A percentile compares a stretch with the other conserved stretches of the same genome.
Conservation (phyloP, 345 rosid genomes). For the Turnera subulata region DNA sequence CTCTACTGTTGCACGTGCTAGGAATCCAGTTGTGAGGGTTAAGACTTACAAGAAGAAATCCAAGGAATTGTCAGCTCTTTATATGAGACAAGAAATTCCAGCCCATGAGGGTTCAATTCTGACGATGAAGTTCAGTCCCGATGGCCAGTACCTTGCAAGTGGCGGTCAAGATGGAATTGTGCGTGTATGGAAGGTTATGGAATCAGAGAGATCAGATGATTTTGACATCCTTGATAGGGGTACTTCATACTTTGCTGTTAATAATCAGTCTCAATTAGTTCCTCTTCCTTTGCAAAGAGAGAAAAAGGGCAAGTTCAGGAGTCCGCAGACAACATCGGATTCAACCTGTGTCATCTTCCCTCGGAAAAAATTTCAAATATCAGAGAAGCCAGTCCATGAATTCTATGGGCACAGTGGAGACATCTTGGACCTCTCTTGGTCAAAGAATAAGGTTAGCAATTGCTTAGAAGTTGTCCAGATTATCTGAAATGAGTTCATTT, state of each 20-base stretch:
- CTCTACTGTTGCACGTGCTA: neutral
- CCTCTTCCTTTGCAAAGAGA: slow-evolving; percentile 25
- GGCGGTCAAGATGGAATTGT: slow-evolving; percentile 32
- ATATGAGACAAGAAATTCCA: slow-evolving; percentile 18
- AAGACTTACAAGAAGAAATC: slow-evolving; percentile 24
- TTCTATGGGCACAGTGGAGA: slow-evolving; percentile 44
- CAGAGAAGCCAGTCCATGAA: slow-evolving; percentile 48
- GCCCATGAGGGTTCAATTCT: slow-evolving; percentile 30
- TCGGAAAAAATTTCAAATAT: slow-evolving; percentile 30
- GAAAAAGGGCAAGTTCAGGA: slow-evolving; percentile 23
- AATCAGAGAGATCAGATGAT: slow-evolving; percentile 6
- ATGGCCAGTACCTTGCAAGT: slow-evolving; percentile 28
- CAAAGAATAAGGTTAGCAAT: slow-evolving; percentile 35
- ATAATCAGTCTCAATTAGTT: slow-evolving; percentile 28
- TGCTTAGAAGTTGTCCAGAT: slow-evolving; percentile 4
- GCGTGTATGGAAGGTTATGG: slow-evolving; percentile 25
- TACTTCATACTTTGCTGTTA: slow-evolving; percentile 39
- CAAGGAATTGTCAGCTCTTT: slow-evolving; percentile 25
- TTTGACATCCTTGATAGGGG: slow-evolving; percentile 19
- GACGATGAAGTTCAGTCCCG: slow-evolving; percentile 30
- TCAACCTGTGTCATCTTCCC: slow-evolving; percentile 41
- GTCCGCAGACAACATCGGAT: slow-evolving; percentile 17
- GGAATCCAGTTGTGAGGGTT: slow-evolving; percentile 33
- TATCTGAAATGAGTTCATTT: slow-evolving; percentile 3
- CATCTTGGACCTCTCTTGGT: slow-evolving; percentile 49